Percentiles rank a stretch among this genome's conserved stretches.
Evolutionary conservation across 768 basidiomycete species (phyloP).

Genomic region (Cyclocybe aegerita): DNA sequence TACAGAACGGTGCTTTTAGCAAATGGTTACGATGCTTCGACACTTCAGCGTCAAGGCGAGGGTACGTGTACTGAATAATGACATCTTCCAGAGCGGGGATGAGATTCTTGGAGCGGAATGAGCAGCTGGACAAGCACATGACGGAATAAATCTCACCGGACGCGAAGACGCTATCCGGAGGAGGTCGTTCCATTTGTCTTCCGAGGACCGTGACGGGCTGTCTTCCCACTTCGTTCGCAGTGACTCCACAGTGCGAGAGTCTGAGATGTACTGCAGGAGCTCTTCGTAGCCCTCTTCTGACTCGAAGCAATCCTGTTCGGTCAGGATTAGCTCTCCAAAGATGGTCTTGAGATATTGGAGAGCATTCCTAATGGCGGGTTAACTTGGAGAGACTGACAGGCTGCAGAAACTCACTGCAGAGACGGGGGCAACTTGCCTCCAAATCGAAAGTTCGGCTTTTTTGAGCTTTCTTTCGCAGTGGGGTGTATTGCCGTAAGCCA

Average conservation of each 20-base stretch:
- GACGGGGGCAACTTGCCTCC: slow-evolving; percentile 65
- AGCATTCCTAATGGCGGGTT: slow-evolving; percentile 34
- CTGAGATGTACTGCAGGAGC: slow-evolving; percentile 75
- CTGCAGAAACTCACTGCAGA: slow-evolving; percentile 51
- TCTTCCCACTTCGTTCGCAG: slow-evolving; percentile 63
- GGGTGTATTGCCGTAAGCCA: slow-evolving; percentile 79
- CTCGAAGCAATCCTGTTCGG: slow-evolving; percentile 84
- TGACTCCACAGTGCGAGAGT: slow-evolving; percentile 43
- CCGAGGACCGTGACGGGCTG: slow-evolving; percentile 53
- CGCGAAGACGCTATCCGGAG: slow-evolving; percentile 28
- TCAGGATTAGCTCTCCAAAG: slow-evolving; percentile 70
- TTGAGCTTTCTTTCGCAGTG: slow-evolving; percentile 76
- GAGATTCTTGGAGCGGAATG: slow-evolving; percentile 26
- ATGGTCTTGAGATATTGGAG: slow-evolving; percentile 46
- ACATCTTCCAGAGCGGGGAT: slow-evolving; percentile 76
- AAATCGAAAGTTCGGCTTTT: slow-evolving; percentile 74
- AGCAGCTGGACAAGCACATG: slow-evolving; percentile 5
- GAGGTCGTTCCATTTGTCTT: slow-evolving; percentile 75
- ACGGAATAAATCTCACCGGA: slow-evolving; percentile 34
- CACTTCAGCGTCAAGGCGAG: slow-evolving; percentile 94
- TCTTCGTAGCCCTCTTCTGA: slow-evolving; percentile 70
- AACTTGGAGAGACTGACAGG: neutral
- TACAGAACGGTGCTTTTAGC: slow-evolving; percentile 95
- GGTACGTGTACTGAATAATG: slow-evolving; percentile 92
- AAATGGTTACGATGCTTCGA: slow-evolving; percentile 97